These are phyloP conservation scores for Danielia oregonensis DNA, from an alignment of 805 yeast genomes.

Conservation along the genomic window DNA sequence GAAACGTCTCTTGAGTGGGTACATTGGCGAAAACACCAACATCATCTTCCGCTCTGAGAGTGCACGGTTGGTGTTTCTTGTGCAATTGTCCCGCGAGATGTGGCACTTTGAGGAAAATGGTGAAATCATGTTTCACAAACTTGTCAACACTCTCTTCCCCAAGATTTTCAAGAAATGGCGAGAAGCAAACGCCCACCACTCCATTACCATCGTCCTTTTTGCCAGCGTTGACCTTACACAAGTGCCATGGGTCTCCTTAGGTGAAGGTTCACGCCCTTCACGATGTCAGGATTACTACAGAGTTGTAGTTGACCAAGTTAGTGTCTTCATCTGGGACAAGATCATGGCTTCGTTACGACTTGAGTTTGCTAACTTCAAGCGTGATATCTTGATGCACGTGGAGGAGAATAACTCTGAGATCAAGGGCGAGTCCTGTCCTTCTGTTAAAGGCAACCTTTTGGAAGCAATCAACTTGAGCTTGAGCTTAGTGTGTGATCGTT, in stretches of 20 bases:
- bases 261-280: conserved; percentile 67
- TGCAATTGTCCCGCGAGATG: conserved; percentile 93
- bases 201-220: conserved; percentile 84
- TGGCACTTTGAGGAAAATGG: conserved; percentile 98
- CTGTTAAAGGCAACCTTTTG: conserved; percentile 83
- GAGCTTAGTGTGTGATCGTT: conserved; percentile 70
- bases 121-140: conserved; percentile 86
- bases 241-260: conserved; percentile 52
- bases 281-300: conserved; percentile 78
- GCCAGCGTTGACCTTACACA: conserved; percentile 67
- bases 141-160: conserved; percentile 90
- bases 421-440: conserved; percentile 63
- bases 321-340: conserved; percentile 82
- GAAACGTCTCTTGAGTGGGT: conserved; percentile 67
- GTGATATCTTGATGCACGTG: conserved; percentile 59
- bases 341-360: conserved; percentile 83
- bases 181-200: conserved; percentile 81
- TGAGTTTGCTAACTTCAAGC: conserved; percentile 79
- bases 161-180: conserved; percentile 86
- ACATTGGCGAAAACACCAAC: conserved; percentile 68
- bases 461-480: conserved; percentile 87
- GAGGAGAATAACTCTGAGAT: conserved; percentile 32
- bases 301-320: conserved; percentile 93
- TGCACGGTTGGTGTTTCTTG: conserved; percentile 74
- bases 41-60: conserved; percentile 89